Percentiles rank a stretch among this genome's conserved stretches.
Conservation (phyloP, 2,329 filamentous ascomycete genomes). For the Verticillium klebahnii region DNA sequence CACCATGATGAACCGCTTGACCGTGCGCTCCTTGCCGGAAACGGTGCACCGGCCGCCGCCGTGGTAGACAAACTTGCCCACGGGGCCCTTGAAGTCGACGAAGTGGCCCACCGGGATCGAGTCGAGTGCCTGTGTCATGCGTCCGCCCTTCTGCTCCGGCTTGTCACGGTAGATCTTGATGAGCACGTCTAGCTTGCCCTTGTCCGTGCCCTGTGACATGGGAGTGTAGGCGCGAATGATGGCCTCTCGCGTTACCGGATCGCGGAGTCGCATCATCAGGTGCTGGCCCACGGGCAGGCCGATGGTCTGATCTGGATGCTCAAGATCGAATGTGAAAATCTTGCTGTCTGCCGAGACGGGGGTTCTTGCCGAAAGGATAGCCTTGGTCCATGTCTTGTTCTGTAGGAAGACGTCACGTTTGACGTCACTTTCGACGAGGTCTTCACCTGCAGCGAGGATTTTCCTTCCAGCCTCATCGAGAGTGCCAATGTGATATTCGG, state of each 20-base stretch:
- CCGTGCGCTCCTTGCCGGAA: slow-evolving; percentile 46
- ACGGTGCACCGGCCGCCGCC: slow-evolving; percentile 62
- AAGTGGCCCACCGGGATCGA: slow-evolving; percentile 64
- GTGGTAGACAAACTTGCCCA: slow-evolving; percentile 79
- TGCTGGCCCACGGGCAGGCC: slow-evolving; percentile 85
- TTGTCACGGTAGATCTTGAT: slow-evolving; percentile 77
- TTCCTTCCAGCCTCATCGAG: slow-evolving; percentile 56
- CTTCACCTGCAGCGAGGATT: slow-evolving; percentile 42
- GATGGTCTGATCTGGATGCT: slow-evolving; percentile 63
- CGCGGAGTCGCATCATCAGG: slow-evolving; percentile 74
- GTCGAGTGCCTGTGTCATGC: slow-evolving; percentile 79
- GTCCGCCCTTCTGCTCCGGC: slow-evolving; percentile 56
- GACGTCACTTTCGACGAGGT: slow-evolving; percentile 28
- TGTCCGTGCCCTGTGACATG: slow-evolving; percentile 57
- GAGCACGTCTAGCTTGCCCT: slow-evolving; percentile 67
- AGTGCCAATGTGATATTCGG: slow-evolving; percentile 75
- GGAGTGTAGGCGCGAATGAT: slow-evolving; percentile 88
- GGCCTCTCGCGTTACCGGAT: slow-evolving; percentile 64
- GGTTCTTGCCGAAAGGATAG: slow-evolving; percentile 63
- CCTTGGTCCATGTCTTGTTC: slow-evolving; percentile 67
- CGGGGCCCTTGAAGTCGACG: slow-evolving; percentile 83
- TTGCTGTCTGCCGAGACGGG: slow-evolving; percentile 71
- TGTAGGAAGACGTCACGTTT: slow-evolving; percentile 63
- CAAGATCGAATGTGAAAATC: slow-evolving; percentile 76
- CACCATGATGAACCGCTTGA: slow-evolving; percentile 77